Conservation (phyloP, 225 moss, liverwort and hornwort genomes). For the Sphagnum contortum region DNA sequence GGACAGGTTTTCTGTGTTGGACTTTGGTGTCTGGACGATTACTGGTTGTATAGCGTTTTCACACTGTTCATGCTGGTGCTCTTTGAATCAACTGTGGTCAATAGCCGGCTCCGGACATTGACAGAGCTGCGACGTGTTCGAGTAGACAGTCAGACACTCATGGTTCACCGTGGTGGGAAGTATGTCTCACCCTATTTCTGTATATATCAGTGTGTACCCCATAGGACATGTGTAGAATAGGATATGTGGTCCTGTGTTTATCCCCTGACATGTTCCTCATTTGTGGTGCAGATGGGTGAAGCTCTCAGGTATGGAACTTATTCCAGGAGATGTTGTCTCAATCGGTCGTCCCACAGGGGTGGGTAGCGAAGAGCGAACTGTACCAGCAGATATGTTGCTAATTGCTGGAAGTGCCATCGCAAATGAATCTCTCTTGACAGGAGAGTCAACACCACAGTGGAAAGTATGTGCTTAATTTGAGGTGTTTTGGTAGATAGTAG, state of each 20-base stretch:
- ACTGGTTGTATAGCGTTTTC: conserved; percentile 97
- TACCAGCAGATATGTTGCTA: conserved; percentile 91
- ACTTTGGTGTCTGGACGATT: conserved; percentile 96
- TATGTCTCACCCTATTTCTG: conserved; percentile 18
- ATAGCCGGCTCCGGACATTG: conserved; percentile 90
- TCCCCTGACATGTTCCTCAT: background rate
- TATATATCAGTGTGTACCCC: no score
- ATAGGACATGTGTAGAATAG: no score
- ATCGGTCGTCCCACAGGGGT: conserved; percentile 87
- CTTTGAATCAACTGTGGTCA: conserved; percentile 97
- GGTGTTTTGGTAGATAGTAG: background rate
- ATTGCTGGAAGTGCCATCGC: conserved; percentile 91
- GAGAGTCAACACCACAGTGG: conserved; percentile 99
- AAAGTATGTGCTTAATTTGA: conserved; percentile 48
- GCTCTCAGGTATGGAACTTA: conserved; percentile 86
- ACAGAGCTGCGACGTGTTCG: conserved; percentile 88
- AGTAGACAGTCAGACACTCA: conserved; percentile 84
- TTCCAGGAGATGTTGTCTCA: conserved; percentile 95
- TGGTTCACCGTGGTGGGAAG: conserved; percentile 98
- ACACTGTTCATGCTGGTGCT: conserved; percentile 94
- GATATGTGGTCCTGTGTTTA: no score
- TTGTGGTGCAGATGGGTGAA: conserved; percentile 71
- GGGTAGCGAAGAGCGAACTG: conserved; percentile 93
- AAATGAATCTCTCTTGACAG: conserved; percentile 92
- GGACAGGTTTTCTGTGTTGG: conserved; percentile 96